Evolutionary conservation across 2,329 filamentous ascomycete genomes (phyloP).

Genomic region (Alternaria rosae): DNA sequence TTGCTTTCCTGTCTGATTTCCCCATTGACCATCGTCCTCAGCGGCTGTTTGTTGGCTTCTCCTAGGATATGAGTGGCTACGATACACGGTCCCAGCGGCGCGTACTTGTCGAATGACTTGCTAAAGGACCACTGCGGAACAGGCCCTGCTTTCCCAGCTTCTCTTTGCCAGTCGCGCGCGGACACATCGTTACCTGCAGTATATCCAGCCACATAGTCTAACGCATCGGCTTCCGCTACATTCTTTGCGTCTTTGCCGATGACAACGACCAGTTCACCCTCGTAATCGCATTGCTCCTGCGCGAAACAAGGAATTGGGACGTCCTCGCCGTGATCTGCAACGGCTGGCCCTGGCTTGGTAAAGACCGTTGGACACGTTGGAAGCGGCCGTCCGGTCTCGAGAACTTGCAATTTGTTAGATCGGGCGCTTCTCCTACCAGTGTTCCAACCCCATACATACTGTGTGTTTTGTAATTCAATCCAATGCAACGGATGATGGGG

Average conservation of each 20-base stretch:
- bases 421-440: too few species aligned
- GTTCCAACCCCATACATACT: neutral
- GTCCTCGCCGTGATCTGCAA: neutral
- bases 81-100: constrained; percentile 54
- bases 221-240: constrained; percentile 50
- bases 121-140: neutral
- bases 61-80: neutral
- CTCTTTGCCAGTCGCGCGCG: constrained; percentile 50
- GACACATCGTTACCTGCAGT: constrained; percentile 62
- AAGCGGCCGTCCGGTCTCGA: neutral
- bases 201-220: constrained; percentile 59
- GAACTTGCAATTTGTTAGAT: neutral
- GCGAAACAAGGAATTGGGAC: constrained; percentile 4
- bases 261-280: constrained; percentile 46
- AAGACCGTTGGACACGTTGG: constrained; percentile 3
- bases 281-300: constrained; percentile 12
- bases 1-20: neutral
- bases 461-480: constrained; percentile 56
- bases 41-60: neutral
- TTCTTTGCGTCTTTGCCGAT: constrained; percentile 60
- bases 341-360: neutral
- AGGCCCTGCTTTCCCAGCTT: neutral
- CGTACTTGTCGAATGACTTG: constrained; percentile 61
- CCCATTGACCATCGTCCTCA: neutral
- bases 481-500: constrained; percentile 54